Percentiles rank a stretch among this genome's conserved stretches.
Evolutionary conservation across 192 early-diverging fungal species (phyloP).

Genomic region (Coemansia sp.): DNA sequence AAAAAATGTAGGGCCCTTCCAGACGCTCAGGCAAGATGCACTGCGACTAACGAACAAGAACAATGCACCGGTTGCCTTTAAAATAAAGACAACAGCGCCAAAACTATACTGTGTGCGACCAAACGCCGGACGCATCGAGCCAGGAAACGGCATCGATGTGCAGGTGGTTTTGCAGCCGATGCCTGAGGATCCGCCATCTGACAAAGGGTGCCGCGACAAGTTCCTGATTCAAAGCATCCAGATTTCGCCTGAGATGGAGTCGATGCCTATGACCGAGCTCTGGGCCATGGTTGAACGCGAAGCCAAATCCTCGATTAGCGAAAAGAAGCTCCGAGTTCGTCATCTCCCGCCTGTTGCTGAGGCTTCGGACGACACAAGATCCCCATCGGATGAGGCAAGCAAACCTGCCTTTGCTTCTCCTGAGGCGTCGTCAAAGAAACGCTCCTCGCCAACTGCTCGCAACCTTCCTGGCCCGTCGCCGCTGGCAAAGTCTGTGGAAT

Average conservation of each 20-base stretch:
- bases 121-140: slow-evolving; percentile 79
- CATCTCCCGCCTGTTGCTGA: slow-evolving; percentile 57
- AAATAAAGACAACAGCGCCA: slow-evolving; percentile 98
- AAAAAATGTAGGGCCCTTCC: slow-evolving; percentile 60
- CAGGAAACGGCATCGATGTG: slow-evolving; percentile 66
- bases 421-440: neutral
- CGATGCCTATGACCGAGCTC: slow-evolving; percentile 64
- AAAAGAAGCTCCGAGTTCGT: slow-evolving; percentile 66
- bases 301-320: slow-evolving; percentile 60
- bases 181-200: slow-evolving; percentile 74
- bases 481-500: slow-evolving; percentile 20
- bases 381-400: slow-evolving; percentile 1
- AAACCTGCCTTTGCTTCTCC: neutral
- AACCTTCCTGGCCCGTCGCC: slow-evolving; percentile 35
- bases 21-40: slow-evolving; percentile 57
- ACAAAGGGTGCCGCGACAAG: slow-evolving; percentile 93
- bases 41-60: slow-evolving; percentile 65
- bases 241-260: slow-evolving; percentile 68
- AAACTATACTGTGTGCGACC: slow-evolving; percentile 96
- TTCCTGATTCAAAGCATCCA: slow-evolving; percentile 89
- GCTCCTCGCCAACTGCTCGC: slow-evolving; percentile 13
- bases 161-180: slow-evolving; percentile 90
- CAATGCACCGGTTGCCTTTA: slow-evolving; percentile 81
- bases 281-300: slow-evolving; percentile 68
- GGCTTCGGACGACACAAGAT: slow-evolving; percentile 5